These are phyloP conservation scores for Amaranthus tricolor DNA, from an alignment of 179 eudicot species.

Conservation along the genomic window DNA sequence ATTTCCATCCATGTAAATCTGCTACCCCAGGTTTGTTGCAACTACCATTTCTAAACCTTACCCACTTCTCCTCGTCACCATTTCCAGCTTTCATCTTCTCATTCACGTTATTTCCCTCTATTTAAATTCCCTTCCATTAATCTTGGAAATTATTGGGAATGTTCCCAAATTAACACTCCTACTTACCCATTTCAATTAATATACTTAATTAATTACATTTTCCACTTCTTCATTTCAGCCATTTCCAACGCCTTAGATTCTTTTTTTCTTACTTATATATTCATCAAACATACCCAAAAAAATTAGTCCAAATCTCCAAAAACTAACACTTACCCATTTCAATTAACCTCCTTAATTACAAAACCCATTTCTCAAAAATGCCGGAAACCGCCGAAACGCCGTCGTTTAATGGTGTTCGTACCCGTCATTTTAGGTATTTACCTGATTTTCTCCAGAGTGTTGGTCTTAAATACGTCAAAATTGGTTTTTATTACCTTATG, in stretches of 20 bases:
- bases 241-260: slow-evolving; percentile 8
- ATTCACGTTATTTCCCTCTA: neutral
- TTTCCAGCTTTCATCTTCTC: neutral
- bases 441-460: slow-evolving; percentile 66
- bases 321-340: slow-evolving; percentile 19
- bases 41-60: slow-evolving; percentile 11
- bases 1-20: neutral
- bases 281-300: too few species aligned
- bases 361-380: slow-evolving; percentile 16
- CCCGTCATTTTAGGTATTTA: slow-evolving; percentile 43
- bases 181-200: slow-evolving; percentile 7
- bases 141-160: neutral
- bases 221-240: neutral
- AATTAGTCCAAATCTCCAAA: neutral
- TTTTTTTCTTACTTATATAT: neutral
- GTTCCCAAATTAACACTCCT: slow-evolving; percentile 4
- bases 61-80: neutral
- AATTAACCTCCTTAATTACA: slow-evolving; percentile 14
- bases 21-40: slow-evolving; percentile 4
- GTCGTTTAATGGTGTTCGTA: slow-evolving; percentile 17
- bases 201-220: neutral
- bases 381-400: slow-evolving; percentile 16
- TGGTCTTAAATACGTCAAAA: slow-evolving; percentile 62
- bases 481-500: slow-evolving; percentile 67
- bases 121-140: too few species aligned